A percentile compares a stretch with the other conserved stretches of the same genome.
Evolutionary conservation across 1,284 basidiomycete species (phyloP).

Genomic region (Apiotrichum sp.): DNA sequence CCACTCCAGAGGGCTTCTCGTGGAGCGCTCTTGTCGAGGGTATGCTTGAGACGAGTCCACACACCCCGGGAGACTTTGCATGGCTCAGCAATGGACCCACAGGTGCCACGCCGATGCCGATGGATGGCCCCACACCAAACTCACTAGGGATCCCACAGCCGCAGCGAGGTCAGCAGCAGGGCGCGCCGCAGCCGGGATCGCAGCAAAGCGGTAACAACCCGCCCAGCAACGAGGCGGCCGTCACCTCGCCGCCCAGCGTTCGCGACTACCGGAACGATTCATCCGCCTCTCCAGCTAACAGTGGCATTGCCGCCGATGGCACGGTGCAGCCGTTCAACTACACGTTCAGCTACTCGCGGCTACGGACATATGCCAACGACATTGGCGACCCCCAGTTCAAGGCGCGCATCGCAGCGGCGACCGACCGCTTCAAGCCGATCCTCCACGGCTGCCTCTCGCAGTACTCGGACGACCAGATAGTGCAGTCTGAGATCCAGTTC

Average conservation of each 20-base stretch:
- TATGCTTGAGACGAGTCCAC: slow-evolving; percentile 9
- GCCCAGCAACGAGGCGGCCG: neutral
- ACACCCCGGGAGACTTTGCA: slow-evolving; percentile 5
- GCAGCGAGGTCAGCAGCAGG: neutral
- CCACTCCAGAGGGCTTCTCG: slow-evolving; percentile 8
- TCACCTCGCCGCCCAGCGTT: neutral
- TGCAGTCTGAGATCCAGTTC: slow-evolving; percentile 15
- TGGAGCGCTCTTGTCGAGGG: slow-evolving; percentile 19
- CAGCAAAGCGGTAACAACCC: neutral
- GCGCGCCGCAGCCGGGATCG: too few species aligned
- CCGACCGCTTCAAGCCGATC: slow-evolving; percentile 17
- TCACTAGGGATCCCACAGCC: neutral
- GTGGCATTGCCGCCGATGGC: neutral
- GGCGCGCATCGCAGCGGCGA: slow-evolving; percentile 7
- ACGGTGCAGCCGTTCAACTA: slow-evolving; percentile 10
- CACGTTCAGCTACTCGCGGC: slow-evolving; percentile 17
- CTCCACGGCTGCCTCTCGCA: slow-evolving; percentile 14
- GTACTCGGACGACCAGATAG: slow-evolving; percentile 13
- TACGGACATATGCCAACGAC: slow-evolving; percentile 10
- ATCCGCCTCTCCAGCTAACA: slow-evolving; percentile 2
- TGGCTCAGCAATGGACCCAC: slow-evolving; percentile 6
- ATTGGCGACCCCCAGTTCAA: slow-evolving; percentile 6
- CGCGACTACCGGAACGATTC: neutral
- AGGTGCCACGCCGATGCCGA: neutral
- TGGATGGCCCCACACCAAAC: neutral